A percentile compares a stretch with the other conserved stretches of the same genome.
Evolutionary conservation across 306 rosid species (phyloP).

Genomic region (Vigna nakashimae): DNA sequence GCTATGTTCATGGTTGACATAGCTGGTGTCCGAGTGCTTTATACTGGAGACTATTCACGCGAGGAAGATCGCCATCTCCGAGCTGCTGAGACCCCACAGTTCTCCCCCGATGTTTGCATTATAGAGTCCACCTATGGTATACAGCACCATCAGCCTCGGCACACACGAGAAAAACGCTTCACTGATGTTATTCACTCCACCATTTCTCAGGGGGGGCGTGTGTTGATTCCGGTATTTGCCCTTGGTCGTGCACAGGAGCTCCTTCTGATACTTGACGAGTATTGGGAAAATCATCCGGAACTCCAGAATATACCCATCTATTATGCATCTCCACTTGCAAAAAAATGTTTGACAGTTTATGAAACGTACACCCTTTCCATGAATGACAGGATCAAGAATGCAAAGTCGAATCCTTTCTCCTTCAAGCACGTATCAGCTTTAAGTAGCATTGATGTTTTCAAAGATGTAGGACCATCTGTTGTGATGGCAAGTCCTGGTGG

Average conservation of each 20-base stretch:
- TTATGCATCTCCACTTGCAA: conserved; percentile 98
- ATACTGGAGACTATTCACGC: conserved; percentile 98
- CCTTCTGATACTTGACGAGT: conserved; percentile 92
- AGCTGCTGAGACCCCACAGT: conserved; percentile 96
- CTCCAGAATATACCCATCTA: conserved; percentile 88
- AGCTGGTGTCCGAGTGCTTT: conserved; percentile 89
- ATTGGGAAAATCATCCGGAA: conserved; percentile 94
- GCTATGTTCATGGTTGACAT: conserved; percentile 99
- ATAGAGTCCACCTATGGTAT: conserved; percentile 95
- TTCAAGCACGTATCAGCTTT: conserved; percentile 86
- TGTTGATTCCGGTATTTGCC: conserved; percentile 88
- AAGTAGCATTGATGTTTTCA: conserved; percentile 82
- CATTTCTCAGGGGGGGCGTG: conserved; percentile 95
- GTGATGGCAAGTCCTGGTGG: conserved; percentile 99
- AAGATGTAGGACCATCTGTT: conserved; percentile 88
- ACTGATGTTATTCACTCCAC: conserved; percentile 91
- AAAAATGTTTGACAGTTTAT: conserved; percentile 85
- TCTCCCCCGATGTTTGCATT: conserved; percentile 94
- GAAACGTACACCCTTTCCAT: conserved; percentile 96
- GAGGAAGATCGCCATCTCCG: conserved; percentile 97
- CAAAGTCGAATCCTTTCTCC: conserved; percentile 87
- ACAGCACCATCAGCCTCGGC: conserved; percentile 95
- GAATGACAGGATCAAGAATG: conserved; percentile 94
- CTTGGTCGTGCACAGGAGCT: conserved; percentile 98
- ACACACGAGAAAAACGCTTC: conserved; percentile 84